Base-by-base conservation (phyloP, 1,284 basidiomycete species). In the Tranzscheliella williamsii region DNA sequence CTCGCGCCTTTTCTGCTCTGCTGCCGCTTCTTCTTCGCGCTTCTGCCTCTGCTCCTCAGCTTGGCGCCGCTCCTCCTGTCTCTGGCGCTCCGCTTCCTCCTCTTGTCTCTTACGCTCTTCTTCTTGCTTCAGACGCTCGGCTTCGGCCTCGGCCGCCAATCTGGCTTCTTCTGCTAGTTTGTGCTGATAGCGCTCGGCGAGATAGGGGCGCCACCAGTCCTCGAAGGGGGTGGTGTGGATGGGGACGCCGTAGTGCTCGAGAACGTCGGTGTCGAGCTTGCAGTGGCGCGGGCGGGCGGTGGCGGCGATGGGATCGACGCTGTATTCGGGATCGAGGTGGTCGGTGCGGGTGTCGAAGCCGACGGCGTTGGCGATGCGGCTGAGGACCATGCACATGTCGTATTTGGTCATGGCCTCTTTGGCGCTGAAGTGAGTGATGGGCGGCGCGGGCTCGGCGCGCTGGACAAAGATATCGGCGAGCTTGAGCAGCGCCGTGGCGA, bases 331-430 rank as follows among this genome's bases (percentile, higher is more conserved):
- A 6, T 71, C 66, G 24, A 76, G 57, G 30, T 69, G 68, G 16
- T 66, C 61, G 26, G 63, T 58, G 16, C 55, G 48, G 2, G 63
- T 51, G 15, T 61, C 50, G 22, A 51, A 44, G 8, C 60, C 63
- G n/a, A 67, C 67, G 17, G 45, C 34, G 36, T 69, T 68, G 44
- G 57, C 63, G 34, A 72, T 48, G 13, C 72, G 67, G 29, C 64
- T 49, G 39, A 76, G 51, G 8, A 71, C 66, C 27, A 58, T 36
- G 49, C 70, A 75, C 73, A 82, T 82, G 60, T 81, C 78, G 72
- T 81, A 82, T 70, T 83, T 83, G 16, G 81, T 81, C 56, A 80
- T 68, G 2, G 79, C 76, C 18, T 78, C 78, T 8, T 78, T 73
- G 9, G 81, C 79, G 18, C 78, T 72, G 63, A 80, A 82, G 66